Percentiles rank a stretch among this genome's conserved stretches.
Conservation (phyloP, 257 asterid genomes). For the Haberlea rhodopensis region DNA sequence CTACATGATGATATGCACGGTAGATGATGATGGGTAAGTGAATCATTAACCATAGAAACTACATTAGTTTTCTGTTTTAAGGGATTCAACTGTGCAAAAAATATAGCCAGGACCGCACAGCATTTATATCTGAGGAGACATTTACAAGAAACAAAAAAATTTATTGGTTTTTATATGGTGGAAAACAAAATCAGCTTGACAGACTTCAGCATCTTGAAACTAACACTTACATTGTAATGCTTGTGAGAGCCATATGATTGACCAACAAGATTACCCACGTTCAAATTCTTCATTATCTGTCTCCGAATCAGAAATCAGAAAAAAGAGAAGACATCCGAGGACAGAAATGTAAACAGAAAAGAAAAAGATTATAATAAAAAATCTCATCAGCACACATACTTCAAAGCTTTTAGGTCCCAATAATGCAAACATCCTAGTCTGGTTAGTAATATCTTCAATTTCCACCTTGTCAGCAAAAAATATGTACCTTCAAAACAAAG, state of each 20-base stretch:
- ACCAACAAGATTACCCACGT: conserved; percentile 71
- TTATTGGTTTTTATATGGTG: conserved; percentile 13
- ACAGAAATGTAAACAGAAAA: conserved; percentile 25
- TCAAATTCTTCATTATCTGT: conserved; percentile 76
- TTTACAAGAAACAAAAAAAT: conserved; percentile 13
- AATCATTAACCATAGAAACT: no score
- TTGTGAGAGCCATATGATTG: conserved; percentile 86
- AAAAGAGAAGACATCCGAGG: conserved; percentile 24
- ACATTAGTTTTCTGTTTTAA: no score
- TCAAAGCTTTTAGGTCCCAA: conserved; percentile 74
- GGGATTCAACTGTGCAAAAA: neutral
- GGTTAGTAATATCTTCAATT: conserved; percentile 73
- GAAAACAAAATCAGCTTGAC: conserved; percentile 12
- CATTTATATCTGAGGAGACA: neutral
- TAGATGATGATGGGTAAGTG: no score
- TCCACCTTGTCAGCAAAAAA: conserved; percentile 92
- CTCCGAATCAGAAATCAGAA: conserved; percentile 30
- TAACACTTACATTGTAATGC: conserved; percentile 70
- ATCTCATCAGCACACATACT: conserved; percentile 41
- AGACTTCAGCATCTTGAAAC: conserved; percentile 12
- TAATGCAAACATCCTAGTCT: conserved; percentile 74
- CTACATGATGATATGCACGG: no score
- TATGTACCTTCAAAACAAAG: conserved; percentile 61
- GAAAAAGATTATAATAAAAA: conserved; percentile 11
- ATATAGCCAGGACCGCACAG: neutral